Conservation (phyloP, 768 basidiomycete species). For the Tulasnella calospora region DNA sequence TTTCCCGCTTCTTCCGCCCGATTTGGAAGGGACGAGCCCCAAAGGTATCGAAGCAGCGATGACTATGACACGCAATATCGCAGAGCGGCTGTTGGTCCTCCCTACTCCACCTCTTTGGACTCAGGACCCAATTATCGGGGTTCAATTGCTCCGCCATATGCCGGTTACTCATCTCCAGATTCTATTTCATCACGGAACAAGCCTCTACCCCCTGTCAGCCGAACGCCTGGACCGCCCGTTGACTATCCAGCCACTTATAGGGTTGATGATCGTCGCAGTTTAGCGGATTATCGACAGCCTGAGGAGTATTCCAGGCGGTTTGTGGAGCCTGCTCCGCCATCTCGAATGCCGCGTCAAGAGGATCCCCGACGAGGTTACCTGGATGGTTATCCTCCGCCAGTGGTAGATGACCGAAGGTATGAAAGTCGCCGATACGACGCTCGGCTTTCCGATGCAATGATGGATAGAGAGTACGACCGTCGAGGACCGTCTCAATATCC, state of each 20-base stretch:
- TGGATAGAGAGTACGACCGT: conserved; percentile 12
- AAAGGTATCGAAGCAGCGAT: background rate
- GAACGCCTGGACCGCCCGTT: background rate
- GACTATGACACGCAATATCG: background rate
- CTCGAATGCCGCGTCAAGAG: conserved; percentile 3
- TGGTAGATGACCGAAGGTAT: conserved; percentile 21
- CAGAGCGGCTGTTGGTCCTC: background rate
- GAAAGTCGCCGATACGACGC: conserved; percentile 4
- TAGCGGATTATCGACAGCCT: background rate
- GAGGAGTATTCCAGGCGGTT: background rate
- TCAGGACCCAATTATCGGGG: background rate
- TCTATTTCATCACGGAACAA: background rate
- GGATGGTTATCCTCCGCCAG: background rate
- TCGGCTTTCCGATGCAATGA: conserved; percentile 15
- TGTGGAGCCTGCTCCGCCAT: conserved; percentile 11
- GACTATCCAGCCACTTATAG: background rate
- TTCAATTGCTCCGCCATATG: background rate
- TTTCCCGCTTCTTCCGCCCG: background rate
- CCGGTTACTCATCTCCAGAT: conserved; percentile 4
- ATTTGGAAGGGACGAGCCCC: background rate
- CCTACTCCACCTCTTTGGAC: background rate
- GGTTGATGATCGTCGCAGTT: background rate
- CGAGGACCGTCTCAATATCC: conserved; percentile 15
- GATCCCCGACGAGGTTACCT: conserved; percentile 7
- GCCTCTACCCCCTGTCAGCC: background rate